These are phyloP conservation scores for Claviceps sp. DNA, from an alignment of 2,329 filamentous ascomycete genomes.

Conservation along the genomic window DNA sequence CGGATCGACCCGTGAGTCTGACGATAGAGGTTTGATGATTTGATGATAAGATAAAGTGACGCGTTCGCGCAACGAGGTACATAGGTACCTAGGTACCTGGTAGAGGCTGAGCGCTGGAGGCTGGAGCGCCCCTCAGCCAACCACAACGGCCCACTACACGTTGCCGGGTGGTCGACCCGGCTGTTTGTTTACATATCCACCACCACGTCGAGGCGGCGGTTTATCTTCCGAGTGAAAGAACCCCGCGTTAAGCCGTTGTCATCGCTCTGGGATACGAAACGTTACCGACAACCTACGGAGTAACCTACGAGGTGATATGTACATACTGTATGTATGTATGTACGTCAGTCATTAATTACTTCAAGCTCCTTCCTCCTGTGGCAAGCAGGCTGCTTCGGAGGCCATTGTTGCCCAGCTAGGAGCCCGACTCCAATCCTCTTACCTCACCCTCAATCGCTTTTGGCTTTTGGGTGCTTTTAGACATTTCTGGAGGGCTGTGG, in stretches of 20 bases:
- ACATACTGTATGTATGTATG: not conserved
- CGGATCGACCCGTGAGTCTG: too few species aligned
- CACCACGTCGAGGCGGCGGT: conserved; percentile 3
- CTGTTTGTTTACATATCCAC: conserved; percentile 13
- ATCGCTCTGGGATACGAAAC: not conserved
- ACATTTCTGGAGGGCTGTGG: not conserved
- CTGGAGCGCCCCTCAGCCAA: not conserved
- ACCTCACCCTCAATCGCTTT: not conserved
- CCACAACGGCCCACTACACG: not conserved
- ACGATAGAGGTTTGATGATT: too few species aligned
- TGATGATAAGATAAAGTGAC: not conserved
- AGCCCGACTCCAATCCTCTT: not conserved
- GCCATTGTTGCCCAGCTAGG: not conserved
- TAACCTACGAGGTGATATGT: not conserved
- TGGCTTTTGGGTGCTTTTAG: not conserved
- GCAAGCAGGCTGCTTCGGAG: not conserved
- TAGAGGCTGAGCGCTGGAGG: not conserved
- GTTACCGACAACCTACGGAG: not conserved
- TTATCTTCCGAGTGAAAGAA: conserved; percentile 4
- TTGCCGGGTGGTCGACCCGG: conserved; percentile 11
- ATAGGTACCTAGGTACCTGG: too few species aligned
- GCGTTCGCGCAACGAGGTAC: not conserved
- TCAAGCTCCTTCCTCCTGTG: not conserved
- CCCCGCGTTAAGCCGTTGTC: conserved; percentile 10
- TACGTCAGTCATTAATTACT: not conserved